Evolutionary conservation across 208 protist genomes (phyloP), one percentile per base, ranked within the genome.

Genomic region (Crithidia fasciculata): DNA sequence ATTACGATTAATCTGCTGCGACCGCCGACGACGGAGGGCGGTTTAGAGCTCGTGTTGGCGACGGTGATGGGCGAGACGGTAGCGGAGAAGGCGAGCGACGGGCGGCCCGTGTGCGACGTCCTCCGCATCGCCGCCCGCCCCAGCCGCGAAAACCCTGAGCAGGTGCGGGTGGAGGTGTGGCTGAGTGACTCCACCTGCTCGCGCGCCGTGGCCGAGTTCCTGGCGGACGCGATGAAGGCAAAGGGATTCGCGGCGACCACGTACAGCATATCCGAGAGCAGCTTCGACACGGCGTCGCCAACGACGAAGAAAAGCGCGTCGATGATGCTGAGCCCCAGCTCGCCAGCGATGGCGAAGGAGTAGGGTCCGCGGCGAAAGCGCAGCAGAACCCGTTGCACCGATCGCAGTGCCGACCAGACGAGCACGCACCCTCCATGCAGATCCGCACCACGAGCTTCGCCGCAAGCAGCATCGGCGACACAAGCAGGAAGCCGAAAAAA

Each of bases 121-220:
- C 78, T 97, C 43, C 88, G 92, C 56, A 79, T 97, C 37, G 80
- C 87, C 4, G 85, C 85, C 8, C 84, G 90, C 5, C 84, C 88
- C 13, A 95, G 74, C 69, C 74, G 85, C 16, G 87, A 93, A 49
- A 72, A 84, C 58, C 75, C 83, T 8, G 90, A 94, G 58, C 72
- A 86, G 55, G 76, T 97, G 43, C 86, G 90, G 9, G 80, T 94
- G 36, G 90, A 97, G 81, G 81, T 97, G 65, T 97, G 92, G 90
- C 89, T 97, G 50, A 95, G 87, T 54, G 86, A 95, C 71, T 69
- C 82, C 15, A 71, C 72, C 16, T 93, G 87, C 77, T 80, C 86
- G 8, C 82, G 68, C 3, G 76, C 80, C 8, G 89, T 95, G 13
- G 44, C 74, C 8, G 69, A 71, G 36, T 90, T 85, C 49, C 76